Evolutionary conservation across 805 yeast genomes (phyloP).

Genomic region (Phaffomyces opuntiae): DNA sequence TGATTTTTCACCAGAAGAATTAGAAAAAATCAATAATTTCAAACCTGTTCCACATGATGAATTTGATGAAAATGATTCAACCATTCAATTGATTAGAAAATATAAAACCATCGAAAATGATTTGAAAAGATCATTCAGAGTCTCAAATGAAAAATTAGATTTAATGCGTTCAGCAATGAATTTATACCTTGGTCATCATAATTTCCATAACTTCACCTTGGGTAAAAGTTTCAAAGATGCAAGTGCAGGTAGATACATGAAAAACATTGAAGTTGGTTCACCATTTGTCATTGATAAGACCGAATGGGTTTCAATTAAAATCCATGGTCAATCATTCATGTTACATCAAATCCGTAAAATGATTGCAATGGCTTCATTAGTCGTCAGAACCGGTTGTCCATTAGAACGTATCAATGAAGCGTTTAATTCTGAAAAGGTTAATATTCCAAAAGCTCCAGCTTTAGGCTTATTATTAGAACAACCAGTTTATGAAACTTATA

Average conservation of each 20-base stretch:
- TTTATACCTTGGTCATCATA: conserved; percentile 79
- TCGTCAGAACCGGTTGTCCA: conserved; percentile 84
- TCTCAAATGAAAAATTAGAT: conserved; percentile 53
- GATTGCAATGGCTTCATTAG: conserved; percentile 90
- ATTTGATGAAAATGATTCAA: conserved; percentile 32
- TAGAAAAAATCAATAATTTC: conserved; percentile 21
- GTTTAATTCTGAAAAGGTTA: conserved; percentile 65
- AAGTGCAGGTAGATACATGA: conserved; percentile 79
- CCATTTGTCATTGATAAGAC: conserved; percentile 91
- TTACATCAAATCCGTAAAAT: conserved; percentile 95
- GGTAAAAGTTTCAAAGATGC: conserved; percentile 82
- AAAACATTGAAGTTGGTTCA: conserved; percentile 66
- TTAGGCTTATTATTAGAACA: conserved; percentile 83
- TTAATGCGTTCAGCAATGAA: conserved; percentile 62
- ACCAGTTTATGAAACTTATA: conserved; percentile 87
- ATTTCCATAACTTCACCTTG: conserved; percentile 82
- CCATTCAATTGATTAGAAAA: conserved; percentile 35
- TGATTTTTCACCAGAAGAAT: conserved; percentile 23
- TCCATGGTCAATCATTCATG: conserved; percentile 98
- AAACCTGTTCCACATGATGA: conserved; percentile 31
- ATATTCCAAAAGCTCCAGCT: conserved; percentile 97
- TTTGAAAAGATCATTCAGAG: conserved; percentile 62
- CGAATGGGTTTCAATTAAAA: conserved; percentile 93
- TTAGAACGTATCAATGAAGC: conserved; percentile 67
- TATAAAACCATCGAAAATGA: conserved; percentile 59